These are phyloP conservation scores for Saccharomycopsis sp. DNA, from an alignment of 805 yeast species.

Conservation along the genomic window DNA sequence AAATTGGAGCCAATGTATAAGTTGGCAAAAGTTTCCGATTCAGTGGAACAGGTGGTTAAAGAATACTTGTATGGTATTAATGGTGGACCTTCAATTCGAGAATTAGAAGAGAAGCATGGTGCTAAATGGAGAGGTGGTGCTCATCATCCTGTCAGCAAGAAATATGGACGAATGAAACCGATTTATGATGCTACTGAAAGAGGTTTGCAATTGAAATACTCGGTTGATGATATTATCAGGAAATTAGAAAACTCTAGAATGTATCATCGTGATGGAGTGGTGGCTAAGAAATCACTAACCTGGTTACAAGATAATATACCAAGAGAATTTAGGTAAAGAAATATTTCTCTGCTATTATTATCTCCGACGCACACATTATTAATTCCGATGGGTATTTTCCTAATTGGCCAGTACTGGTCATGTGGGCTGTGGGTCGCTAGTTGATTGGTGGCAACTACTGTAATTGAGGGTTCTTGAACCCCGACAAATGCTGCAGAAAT, in stretches of 20 bases:
- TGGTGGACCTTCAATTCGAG: conserved; percentile 22
- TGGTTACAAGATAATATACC: conserved; percentile 20
- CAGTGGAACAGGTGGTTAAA: conserved; percentile 6
- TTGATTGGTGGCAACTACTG: no score
- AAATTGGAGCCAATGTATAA: conserved; percentile 12
- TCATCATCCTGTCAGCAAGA: conserved; percentile 23
- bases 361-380: no score
- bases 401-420: no score
- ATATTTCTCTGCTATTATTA: no score
- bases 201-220: conserved; percentile 10
- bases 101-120: conserved; percentile 20
- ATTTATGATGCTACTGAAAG: conserved; percentile 17
- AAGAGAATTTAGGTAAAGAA: conserved; percentile 8
- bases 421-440: no score
- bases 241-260: conserved; percentile 10
- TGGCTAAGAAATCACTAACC: conserved; percentile 12
- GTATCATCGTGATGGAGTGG: conserved; percentile 11
- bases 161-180: conserved; percentile 20
- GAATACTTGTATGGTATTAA: conserved; percentile 22
- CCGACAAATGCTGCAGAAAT: no score
- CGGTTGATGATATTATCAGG: conserved; percentile 7
- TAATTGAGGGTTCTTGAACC: no score
- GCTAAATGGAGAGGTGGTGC: conserved; percentile 24
- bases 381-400: no score
- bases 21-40: conserved; percentile 7